phyloP scores from a whole-genome alignment of 306 rosid genomes.

The Glycyrrhiza uralensis region DNA sequence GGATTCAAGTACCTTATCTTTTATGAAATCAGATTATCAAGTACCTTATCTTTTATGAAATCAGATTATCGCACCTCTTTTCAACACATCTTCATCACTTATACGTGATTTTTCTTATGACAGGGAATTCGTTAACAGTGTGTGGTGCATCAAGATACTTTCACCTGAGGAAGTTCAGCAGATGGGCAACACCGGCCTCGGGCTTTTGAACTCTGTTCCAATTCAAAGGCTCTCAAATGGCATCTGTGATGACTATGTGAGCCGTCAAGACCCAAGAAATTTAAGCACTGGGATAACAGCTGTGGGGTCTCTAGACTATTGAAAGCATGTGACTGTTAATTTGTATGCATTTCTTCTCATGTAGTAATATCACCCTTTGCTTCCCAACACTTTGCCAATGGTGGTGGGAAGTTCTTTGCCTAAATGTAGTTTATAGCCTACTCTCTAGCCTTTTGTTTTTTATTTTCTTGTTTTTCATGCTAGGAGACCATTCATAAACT shows the following conservation, averaged over 20 bases:
- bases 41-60: neutral
- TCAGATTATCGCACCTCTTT: neutral
- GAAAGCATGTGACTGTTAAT: conserved; percentile 41
- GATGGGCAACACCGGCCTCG: conserved; percentile 79
- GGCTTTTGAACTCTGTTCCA: conserved; percentile 74
- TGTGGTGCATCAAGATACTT: conserved; percentile 97
- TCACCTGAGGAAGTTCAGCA: conserved; percentile 95
- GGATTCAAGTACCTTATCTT: neutral
- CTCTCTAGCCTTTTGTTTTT: conserved; percentile 25
- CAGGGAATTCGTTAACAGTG: conserved; percentile 96
- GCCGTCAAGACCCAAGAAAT: conserved; percentile 78
- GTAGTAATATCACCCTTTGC: conserved; percentile 53
- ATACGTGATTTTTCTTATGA: neutral
- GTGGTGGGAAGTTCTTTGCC: conserved; percentile 43
- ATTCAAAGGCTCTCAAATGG: conserved; percentile 76
- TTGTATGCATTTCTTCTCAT: conserved; percentile 35
- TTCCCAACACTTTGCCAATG: conserved; percentile 35
- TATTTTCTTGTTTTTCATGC: conserved; percentile 26
- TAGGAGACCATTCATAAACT: conserved; percentile 53
- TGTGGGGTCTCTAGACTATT: conserved; percentile 84
- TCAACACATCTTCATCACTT: neutral
- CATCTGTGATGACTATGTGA: conserved; percentile 63
- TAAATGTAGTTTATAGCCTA: conserved; percentile 50
- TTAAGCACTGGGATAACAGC: conserved; percentile 67
- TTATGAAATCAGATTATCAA: neutral